A percentile compares a stretch with the other conserved stretches of the same genome.
These are phyloP conservation scores for Astragalus membranaceus DNA, from an alignment of 306 rosid species.

Conservation along the genomic window DNA sequence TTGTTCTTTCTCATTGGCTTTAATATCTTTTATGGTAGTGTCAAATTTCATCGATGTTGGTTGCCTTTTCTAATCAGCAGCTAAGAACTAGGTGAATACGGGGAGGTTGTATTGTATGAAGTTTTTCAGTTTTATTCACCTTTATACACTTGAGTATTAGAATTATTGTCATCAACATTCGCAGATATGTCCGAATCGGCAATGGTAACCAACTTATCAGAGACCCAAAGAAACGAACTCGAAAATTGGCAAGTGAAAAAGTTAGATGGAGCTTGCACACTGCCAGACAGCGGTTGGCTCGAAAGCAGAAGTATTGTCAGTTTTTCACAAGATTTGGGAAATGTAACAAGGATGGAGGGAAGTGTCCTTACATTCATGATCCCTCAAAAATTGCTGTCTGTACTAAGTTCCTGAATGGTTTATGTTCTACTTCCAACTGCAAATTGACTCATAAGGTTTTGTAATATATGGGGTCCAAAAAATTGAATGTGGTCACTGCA, in stretches of 20 bases:
- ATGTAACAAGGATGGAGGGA: constrained; percentile 85
- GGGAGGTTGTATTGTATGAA: neutral
- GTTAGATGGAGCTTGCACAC: constrained; percentile 99
- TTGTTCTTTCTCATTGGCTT: constrained; percentile 5
- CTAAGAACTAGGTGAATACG: neutral
- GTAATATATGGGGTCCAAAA: constrained; percentile 18
- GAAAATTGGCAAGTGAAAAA: constrained; percentile 86
- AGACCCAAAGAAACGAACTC: constrained; percentile 85
- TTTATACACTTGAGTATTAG: neutral
- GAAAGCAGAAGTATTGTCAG: constrained; percentile 83
- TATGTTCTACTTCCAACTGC: constrained; percentile 81
- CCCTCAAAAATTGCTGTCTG: constrained; percentile 95
- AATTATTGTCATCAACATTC: constrained; percentile 13
- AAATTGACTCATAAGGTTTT: constrained; percentile 94
- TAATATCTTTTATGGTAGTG: neutral
- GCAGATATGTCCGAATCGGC: constrained; percentile 87
- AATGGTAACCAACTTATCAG: constrained; percentile 88
- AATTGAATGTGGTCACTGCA: constrained; percentile 26
- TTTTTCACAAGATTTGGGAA: constrained; percentile 91
- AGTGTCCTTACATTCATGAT: constrained; percentile 91
- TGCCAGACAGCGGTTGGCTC: constrained; percentile 85
- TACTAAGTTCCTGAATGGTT: constrained; percentile 88
- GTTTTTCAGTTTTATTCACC: neutral
- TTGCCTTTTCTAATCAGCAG: neutral
- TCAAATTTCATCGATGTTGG: constrained; percentile 16